These are phyloP conservation scores for Suillus discolor DNA, from an alignment of 768 basidiomycete genomes.

Conservation along the genomic window DNA sequence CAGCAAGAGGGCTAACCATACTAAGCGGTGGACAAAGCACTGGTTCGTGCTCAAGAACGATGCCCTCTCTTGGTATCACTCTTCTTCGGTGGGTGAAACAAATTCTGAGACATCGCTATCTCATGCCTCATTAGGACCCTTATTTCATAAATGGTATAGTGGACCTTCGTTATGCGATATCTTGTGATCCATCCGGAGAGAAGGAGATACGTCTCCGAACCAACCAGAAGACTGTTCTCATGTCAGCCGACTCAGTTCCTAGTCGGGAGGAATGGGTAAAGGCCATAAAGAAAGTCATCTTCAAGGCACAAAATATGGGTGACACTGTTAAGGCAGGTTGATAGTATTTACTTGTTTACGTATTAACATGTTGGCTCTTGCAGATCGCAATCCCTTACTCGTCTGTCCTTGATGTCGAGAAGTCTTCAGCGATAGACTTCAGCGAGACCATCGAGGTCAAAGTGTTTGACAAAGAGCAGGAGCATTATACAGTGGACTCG, in stretches of 20 bases:
- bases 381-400: slow-evolving; percentile 95
- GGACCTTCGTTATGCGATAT: slow-evolving; percentile 91
- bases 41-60: slow-evolving; percentile 98
- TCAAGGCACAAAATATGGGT: slow-evolving; percentile 95
- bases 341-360: neutral
- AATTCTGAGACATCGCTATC: slow-evolving; percentile 6
- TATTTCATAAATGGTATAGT: slow-evolving; percentile 97
- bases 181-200: slow-evolving; percentile 80
- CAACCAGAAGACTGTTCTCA: slow-evolving; percentile 70
- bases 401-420: slow-evolving; percentile 85
- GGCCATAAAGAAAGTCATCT: slow-evolving; percentile 89
- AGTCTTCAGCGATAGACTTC: slow-evolving; percentile 89
- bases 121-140: slow-evolving; percentile 65
- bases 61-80: slow-evolving; percentile 95
- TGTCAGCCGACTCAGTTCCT: slow-evolving; percentile 79
- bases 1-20: slow-evolving; percentile 84
- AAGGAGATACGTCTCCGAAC: slow-evolving; percentile 84
- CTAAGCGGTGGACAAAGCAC: slow-evolving; percentile 91
- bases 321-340: slow-evolving; percentile 84
- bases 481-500: slow-evolving; percentile 75
- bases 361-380: slow-evolving; percentile 12
- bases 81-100: slow-evolving; percentile 64
- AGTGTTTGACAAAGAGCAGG: slow-evolving; percentile 66
- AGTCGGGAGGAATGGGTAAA: slow-evolving; percentile 97
- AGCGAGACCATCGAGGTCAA: slow-evolving; percentile 96